These are phyloP conservation scores for Tetrapyrgos nigripes DNA, from an alignment of 1,284 basidiomycete genomes.

Conservation along the genomic window DNA sequence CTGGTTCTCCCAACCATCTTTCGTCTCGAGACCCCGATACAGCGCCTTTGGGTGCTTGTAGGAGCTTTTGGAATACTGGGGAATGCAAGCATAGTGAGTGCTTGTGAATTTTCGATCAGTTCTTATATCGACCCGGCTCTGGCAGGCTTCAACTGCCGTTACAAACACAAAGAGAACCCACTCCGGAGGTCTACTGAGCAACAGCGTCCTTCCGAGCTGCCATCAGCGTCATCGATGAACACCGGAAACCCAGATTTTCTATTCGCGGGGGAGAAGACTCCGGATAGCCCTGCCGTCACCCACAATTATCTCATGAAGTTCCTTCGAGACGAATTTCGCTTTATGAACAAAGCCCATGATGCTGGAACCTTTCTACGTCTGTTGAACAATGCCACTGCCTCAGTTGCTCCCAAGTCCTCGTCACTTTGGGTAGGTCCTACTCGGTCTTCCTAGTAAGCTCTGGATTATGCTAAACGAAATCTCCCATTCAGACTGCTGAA, in stretches of 20 bases:
- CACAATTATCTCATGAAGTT: conserved; percentile 57
- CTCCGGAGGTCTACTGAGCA: conserved; percentile 9
- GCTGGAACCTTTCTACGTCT: conserved; percentile 56
- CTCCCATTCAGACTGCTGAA: conserved; percentile 47
- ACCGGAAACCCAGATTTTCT: conserved; percentile 48
- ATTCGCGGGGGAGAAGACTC: conserved; percentile 25
- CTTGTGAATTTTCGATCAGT: conserved; percentile 48
- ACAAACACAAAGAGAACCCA: conserved; percentile 42
- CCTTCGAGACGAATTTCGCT: conserved; percentile 50
- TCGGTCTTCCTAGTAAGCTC: conserved; percentile 1
- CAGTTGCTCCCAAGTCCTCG: conserved; percentile 14
- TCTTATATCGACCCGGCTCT: conserved; percentile 57
- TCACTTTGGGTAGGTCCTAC: not conserved
- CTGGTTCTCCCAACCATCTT: conserved; percentile 10
- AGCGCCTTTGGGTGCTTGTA: conserved; percentile 9
- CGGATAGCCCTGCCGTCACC: conserved; percentile 52
- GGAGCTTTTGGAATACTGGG: conserved; percentile 14
- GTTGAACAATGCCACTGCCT: conserved; percentile 60
- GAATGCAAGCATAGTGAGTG: not conserved
- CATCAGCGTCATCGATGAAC: conserved; percentile 53
- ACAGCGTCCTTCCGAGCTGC: too few species aligned
- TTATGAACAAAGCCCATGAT: conserved; percentile 35
- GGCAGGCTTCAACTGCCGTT: conserved; percentile 60
- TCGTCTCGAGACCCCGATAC: not conserved
- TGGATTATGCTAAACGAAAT: conserved; percentile 14